A percentile compares a stretch with the other conserved stretches of the same genome.
Evolutionary conservation across 2,329 filamentous ascomycete genomes (phyloP).

Genomic region (Pezicula carpinea): DNA sequence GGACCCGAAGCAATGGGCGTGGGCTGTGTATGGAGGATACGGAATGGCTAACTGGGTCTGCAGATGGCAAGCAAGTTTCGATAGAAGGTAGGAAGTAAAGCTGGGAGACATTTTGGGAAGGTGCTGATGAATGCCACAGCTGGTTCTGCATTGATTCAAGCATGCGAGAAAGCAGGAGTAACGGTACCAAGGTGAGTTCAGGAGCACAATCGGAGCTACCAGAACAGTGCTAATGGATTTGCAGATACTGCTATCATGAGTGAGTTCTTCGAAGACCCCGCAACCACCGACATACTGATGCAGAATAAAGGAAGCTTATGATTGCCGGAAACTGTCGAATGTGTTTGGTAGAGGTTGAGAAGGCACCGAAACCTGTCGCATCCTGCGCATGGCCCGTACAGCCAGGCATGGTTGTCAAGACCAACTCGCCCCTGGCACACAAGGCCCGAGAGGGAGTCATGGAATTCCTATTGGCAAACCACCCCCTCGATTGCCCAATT

Average conservation of each 20-base stretch:
- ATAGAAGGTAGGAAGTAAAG: conserved; percentile 70
- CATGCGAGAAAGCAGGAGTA: conserved; percentile 94
- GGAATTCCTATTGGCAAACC: conserved; percentile 96
- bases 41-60: conserved; percentile 27
- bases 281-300: conserved; percentile 25
- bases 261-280: conserved; percentile 41
- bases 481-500: conserved; percentile 92
- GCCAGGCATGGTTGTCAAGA: conserved; percentile 98
- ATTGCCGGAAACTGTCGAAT: conserved; percentile 99
- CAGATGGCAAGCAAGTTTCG: conserved; percentile 96
- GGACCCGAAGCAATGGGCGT: conserved; percentile 31
- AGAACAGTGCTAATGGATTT: conserved; percentile 24
- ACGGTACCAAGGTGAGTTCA: conserved; percentile 73
- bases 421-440: conserved; percentile 90
- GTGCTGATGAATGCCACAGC: conserved; percentile 53
- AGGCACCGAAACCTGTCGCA: conserved; percentile 91
- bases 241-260: conserved; percentile 98
- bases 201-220: conserved; percentile 1
- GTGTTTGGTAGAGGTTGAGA: conserved; percentile 98
- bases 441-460: conserved; percentile 98
- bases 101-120: conserved; percentile 14
- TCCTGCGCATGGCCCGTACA: conserved; percentile 99
- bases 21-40: conserved; percentile 5
- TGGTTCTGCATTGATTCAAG: conserved; percentile 95
- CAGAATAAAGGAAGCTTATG: conserved; percentile 74